phyloP scores from a whole-genome alignment of 1,284 basidiomycete genomes.

The Ganoderma leucocontextum region DNA sequence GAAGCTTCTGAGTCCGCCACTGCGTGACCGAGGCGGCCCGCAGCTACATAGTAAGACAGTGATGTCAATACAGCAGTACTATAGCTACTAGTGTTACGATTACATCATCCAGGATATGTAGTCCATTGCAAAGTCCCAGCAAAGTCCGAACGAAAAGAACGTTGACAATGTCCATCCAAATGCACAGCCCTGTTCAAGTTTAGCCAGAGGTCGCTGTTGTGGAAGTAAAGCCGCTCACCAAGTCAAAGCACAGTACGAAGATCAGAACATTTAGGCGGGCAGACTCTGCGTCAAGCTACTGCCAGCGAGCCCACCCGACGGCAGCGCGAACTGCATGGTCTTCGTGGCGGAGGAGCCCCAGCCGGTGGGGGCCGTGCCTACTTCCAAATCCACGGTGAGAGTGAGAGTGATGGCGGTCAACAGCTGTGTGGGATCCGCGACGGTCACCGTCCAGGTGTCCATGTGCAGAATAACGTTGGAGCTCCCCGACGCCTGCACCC shows the following conservation, averaged over 20 bases:
- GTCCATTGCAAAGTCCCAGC: background rate
- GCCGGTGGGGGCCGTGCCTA: slow-evolving; percentile 10
- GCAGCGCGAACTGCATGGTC: slow-evolving; percentile 40
- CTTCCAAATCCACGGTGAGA: slow-evolving; percentile 42
- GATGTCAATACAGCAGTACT: slow-evolving; percentile 10
- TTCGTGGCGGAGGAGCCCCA: slow-evolving; percentile 37
- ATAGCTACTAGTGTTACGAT: background rate
- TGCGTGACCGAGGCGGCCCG: background rate
- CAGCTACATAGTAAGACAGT: background rate
- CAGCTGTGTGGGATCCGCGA: slow-evolving; percentile 65
- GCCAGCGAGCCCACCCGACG: slow-evolving; percentile 48
- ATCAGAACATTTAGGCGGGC: background rate
- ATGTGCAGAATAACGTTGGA: slow-evolving; percentile 55
- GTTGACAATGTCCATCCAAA: background rate
- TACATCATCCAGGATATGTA: background rate
- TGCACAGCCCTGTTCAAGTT: background rate
- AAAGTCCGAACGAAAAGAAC: background rate
- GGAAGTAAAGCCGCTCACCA: background rate
- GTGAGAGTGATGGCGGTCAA: slow-evolving; percentile 43
- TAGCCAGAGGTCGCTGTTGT: background rate
- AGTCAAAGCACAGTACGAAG: background rate
- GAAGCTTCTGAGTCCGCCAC: background rate
- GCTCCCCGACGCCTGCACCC: slow-evolving; percentile 51
- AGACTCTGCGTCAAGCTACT: slow-evolving; percentile 49
- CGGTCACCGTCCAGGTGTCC: slow-evolving; percentile 53